A percentile compares a stretch with the other conserved stretches of the same genome.
phyloP scores from a whole-genome alignment of 345 rosid genomes.

The Euphorbia pulcherrima region DNA sequence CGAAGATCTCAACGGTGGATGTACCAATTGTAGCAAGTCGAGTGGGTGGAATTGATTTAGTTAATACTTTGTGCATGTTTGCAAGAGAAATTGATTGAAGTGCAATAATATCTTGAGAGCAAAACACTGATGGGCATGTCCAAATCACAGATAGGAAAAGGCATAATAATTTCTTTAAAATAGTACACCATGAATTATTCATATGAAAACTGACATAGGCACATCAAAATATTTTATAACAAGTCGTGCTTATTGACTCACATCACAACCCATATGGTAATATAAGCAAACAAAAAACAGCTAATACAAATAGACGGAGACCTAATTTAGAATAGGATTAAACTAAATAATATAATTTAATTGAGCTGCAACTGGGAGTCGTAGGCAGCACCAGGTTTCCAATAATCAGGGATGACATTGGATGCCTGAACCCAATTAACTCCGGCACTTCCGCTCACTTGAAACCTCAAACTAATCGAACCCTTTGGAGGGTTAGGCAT shows the following conservation, averaged over 20 bases:
- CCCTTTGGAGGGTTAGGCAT: conserved; percentile 54
- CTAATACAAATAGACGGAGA: neutral
- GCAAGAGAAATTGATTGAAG: too few species aligned
- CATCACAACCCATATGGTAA: neutral
- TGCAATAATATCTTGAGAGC: too few species aligned
- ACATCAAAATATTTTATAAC: neutral
- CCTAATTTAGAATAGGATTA: neutral
- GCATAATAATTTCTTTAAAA: neutral
- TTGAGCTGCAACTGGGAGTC: conserved; percentile 48
- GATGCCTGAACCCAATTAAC: conserved; percentile 53
- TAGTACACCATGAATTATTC: neutral
- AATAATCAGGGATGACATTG: conserved; percentile 48
- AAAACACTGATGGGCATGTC: neutral
- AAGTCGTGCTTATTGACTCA: neutral
- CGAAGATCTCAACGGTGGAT: too few species aligned
- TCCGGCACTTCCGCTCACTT: conserved; percentile 41
- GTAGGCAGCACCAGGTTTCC: conserved; percentile 65
- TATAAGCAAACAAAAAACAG: too few species aligned
- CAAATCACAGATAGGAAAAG: too few species aligned
- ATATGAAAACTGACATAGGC: neutral
- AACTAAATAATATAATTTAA: too few species aligned
- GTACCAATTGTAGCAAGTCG: too few species aligned
- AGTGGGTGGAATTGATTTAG: too few species aligned
- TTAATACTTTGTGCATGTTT: too few species aligned
- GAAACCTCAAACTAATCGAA: conserved; percentile 44